phyloP scores from a whole-genome alignment of 2,329 filamentous ascomycete species.

The Fusarium scirpi region DNA sequence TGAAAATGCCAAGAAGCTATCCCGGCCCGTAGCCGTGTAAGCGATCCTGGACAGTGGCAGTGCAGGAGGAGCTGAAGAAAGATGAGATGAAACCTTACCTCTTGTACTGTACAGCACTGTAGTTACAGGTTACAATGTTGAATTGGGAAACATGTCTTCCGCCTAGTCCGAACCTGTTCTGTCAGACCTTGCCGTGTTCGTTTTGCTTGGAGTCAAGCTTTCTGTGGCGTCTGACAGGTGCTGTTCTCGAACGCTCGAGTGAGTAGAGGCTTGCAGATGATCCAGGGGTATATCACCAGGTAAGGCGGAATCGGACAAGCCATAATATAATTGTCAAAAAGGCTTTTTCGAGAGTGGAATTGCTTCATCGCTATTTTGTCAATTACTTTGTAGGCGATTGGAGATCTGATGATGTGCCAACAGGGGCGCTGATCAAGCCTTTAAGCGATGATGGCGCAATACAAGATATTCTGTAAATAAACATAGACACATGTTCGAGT shows the following conservation, averaged over 20 bases:
- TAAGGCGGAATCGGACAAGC: not conserved
- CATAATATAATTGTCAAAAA: not conserved
- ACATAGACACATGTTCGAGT: not conserved
- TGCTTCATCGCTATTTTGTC: too few relatives aligned
- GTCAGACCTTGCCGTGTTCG: not conserved
- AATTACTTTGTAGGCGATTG: not conserved
- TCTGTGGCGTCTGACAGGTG: not conserved
- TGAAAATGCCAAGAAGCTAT: constrained; percentile 29
- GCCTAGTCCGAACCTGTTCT: not conserved
- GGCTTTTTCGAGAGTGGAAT: too few relatives aligned
- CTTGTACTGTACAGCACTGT: not conserved
- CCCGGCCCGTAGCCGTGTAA: constrained; percentile 32
- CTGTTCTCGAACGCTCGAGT: not conserved
- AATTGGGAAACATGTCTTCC: not conserved
- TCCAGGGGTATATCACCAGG: not conserved
- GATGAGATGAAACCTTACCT: not conserved
- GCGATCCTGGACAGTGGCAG: constrained; percentile 32
- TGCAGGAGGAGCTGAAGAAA: constrained; percentile 9
- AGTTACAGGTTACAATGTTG: not conserved
- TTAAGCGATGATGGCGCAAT: not conserved
- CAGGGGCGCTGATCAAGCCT: not conserved
- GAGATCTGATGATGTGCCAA: not conserved
- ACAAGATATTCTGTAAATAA: too few relatives aligned
- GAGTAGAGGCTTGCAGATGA: not conserved
- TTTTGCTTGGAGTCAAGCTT: not conserved